Conservation (phyloP, 2,329 filamentous ascomycete genomes). For the Colletotrichum plurivorum region DNA sequence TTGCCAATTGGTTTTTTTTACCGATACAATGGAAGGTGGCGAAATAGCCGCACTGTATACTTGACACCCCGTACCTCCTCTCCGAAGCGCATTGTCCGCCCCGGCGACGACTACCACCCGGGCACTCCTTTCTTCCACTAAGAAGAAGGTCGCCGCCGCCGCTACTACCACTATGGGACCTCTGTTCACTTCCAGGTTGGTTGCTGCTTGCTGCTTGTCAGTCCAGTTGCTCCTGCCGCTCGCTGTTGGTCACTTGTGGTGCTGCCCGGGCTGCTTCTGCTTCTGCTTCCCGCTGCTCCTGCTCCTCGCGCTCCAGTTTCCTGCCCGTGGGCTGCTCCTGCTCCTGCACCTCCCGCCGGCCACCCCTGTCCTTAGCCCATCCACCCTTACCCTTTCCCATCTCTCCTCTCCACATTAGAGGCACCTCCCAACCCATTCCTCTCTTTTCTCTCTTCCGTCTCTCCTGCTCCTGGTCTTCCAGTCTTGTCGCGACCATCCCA, state of each 20-base stretch:
- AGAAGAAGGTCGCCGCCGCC: too few species aligned
- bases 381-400: slow-evolving; percentile 40
- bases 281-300: neutral
- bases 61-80: slow-evolving; percentile 4
- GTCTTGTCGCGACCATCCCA: slow-evolving; percentile 41
- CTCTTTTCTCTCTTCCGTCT: slow-evolving; percentile 41
- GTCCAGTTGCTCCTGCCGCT: too few species aligned
- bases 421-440: slow-evolving; percentile 42
- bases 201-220: neutral
- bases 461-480: slow-evolving; percentile 40
- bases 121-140: slow-evolving; percentile 26
- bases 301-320: neutral
- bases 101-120: slow-evolving; percentile 31
- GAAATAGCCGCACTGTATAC: slow-evolving; percentile 18
- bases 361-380: slow-evolving; percentile 38
- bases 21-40: too few species aligned
- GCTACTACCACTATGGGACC: too few species aligned
- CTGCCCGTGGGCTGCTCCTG: slow-evolving; percentile 1
- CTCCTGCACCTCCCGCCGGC: slow-evolving; percentile 28
- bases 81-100: slow-evolving; percentile 35
- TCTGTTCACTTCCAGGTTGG: neutral
- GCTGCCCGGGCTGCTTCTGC: neutral
- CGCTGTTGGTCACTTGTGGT: too few species aligned
- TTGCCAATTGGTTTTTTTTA: too few species aligned
- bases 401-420: slow-evolving; percentile 43